Percentiles rank a stretch among this genome's conserved stretches.
phyloP scores from a whole-genome alignment of 2,329 filamentous ascomycete species.

The Calcarisporium arbuscula region DNA sequence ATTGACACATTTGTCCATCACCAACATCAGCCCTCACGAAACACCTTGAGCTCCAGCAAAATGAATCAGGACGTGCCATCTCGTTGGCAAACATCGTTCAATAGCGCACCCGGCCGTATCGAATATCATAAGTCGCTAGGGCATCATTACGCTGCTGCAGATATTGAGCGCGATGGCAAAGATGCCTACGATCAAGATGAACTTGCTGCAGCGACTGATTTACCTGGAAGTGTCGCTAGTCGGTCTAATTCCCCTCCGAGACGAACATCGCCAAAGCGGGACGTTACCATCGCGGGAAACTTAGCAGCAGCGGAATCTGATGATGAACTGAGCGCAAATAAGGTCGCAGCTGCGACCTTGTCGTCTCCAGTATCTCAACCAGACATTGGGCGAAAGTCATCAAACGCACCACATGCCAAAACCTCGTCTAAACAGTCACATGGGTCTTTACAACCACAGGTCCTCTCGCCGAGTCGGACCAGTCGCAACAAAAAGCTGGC shows the following conservation, averaged over 20 bases:
- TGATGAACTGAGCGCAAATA: slow-evolving; percentile 8
- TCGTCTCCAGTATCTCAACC: slow-evolving; percentile 21
- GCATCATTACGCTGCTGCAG: not conserved
- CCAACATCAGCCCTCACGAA: not conserved
- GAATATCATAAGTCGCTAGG: slow-evolving; percentile 1
- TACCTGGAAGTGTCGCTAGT: too few species aligned
- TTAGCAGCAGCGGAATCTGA: slow-evolving; percentile 8
- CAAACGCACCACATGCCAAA: not conserved
- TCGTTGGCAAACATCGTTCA: too few species aligned
- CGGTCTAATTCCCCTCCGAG: slow-evolving; percentile 10
- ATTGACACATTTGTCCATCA: slow-evolving; percentile 14
- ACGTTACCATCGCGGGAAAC: slow-evolving; percentile 4
- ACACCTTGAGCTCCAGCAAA: not conserved
- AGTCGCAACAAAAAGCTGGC: too few species aligned
- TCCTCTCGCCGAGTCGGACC: too few species aligned
- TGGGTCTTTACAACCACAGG: too few species aligned
- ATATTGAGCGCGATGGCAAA: not conserved
- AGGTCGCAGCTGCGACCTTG: slow-evolving; percentile 16
- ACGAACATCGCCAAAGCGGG: slow-evolving; percentile 9
- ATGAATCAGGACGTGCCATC: too few species aligned
- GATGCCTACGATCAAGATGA: slow-evolving; percentile 11
- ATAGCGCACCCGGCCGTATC: slow-evolving; percentile 13
- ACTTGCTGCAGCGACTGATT: too few species aligned
- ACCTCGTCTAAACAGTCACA: too few species aligned
- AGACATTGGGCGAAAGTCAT: slow-evolving; percentile 1